These are phyloP conservation scores for Bryum argenteum DNA, from an alignment of 225 moss, liverwort and hornwort genomes.

Conservation along the genomic window DNA sequence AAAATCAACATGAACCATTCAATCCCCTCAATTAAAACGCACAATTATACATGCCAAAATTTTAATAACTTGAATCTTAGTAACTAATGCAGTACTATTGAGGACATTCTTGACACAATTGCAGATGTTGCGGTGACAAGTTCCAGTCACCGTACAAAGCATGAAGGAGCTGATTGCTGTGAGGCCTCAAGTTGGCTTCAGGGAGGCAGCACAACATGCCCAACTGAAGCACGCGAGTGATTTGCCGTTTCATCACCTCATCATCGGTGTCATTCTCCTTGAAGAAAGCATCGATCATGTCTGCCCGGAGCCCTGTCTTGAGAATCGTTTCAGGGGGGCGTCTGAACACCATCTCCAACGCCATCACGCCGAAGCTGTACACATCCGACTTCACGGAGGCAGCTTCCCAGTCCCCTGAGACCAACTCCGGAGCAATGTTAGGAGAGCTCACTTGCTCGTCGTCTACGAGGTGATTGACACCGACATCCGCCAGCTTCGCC, in stretches of 20 bases:
- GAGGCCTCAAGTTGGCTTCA: slow-evolving; percentile 9
- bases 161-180: slow-evolving; percentile 10
- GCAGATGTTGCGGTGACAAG: no score
- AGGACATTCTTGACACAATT: no score
- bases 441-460: neutral
- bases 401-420: neutral
- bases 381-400: slow-evolving; percentile 12
- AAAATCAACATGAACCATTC: no score
- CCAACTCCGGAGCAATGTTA: neutral
- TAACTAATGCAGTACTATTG: no score
- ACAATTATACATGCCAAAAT: no score
- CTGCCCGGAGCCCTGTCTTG: neutral
- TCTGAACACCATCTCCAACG: slow-evolving; percentile 14
- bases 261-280: neutral
- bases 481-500: slow-evolving; percentile 14
- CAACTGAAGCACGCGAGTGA: neutral
- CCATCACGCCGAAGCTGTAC: slow-evolving; percentile 16
- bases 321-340: neutral
- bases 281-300: neutral
- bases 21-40: no score
- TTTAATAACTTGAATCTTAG: no score
- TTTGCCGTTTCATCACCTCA: slow-evolving; percentile 3
- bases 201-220: slow-evolving; percentile 6
- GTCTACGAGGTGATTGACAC: neutral
- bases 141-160: neutral